phyloP scores from a whole-genome alignment of 257 asterid species.

The Mentha longifolia region DNA sequence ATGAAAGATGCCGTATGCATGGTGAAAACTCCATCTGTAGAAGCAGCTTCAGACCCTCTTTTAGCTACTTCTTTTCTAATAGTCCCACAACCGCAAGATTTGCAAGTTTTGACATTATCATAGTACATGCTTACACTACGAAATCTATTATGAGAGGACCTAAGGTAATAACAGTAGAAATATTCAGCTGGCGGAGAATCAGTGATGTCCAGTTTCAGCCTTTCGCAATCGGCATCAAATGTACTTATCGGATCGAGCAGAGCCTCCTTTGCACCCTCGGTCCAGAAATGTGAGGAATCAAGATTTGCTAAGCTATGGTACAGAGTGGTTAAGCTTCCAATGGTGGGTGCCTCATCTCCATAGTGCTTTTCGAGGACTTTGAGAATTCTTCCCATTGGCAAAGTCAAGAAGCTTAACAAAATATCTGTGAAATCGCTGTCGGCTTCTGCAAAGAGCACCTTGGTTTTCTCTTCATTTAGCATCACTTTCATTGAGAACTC shows the following conservation, averaged over 20 bases:
- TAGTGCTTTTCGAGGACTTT: background rate
- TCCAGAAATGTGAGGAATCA: slow-evolving; percentile 2
- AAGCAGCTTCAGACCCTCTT: background rate
- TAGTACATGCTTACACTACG: background rate
- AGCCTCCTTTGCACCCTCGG: background rate
- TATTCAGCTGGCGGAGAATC: background rate
- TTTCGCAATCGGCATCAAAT: background rate
- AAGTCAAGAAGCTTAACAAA: slow-evolving; percentile 32
- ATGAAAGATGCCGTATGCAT: no score
- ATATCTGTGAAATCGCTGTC: slow-evolving; percentile 21
- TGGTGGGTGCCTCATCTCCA: background rate
- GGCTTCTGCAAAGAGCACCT: slow-evolving; percentile 32
- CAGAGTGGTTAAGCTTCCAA: slow-evolving; percentile 36
- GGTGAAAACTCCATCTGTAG: no score
- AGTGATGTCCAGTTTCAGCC: slow-evolving; percentile 7
- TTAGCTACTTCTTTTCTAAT: background rate
- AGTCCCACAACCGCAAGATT: accelerated
- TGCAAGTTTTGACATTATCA: background rate
- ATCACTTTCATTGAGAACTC: slow-evolving; percentile 2
- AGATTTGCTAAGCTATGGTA: slow-evolving; percentile 26
- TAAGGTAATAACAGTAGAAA: no score
- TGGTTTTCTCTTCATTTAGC: slow-evolving; percentile 25
- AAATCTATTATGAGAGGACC: no score
- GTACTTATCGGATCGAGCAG: no score
- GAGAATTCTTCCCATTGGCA: slow-evolving; percentile 34